Base-by-base conservation (phyloP, 163 green algal genomes). In the Trebouxiophyceae sp. region DNA sequence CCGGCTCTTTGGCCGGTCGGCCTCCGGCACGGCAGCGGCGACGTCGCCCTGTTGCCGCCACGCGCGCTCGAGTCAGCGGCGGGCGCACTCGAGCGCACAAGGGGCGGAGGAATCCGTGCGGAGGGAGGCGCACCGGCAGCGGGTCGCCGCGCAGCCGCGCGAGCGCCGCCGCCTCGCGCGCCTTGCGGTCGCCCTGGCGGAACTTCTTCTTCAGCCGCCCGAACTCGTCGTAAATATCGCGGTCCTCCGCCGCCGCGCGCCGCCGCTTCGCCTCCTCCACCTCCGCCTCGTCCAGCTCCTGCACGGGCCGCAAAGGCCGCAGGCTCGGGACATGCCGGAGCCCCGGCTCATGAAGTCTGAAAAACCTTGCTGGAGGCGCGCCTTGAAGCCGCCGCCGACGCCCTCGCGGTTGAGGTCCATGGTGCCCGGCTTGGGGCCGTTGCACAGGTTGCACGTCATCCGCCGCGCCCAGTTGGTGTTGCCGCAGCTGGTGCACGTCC, bases 391-490 rank as follows among this genome's bases (percentile, higher is more conserved):
- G 24, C 89, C 87, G 4, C 56, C 73, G 0, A 62, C 66, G 45
- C 82, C 84, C 65, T 91, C 82, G 1, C 84, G 60, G 27, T 62
- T 75, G 23, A 65, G 76, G 62, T 90, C 84, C 29, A 82, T 68
- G 26, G 70, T 77, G 54, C 76, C 82, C 0, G 83, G 84, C 71
- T 87, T 88, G 60, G 81, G 68, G 8, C 77, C 77, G 55, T 86
- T 75, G 83, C 89, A 96, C 78, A 87, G 86, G 84, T 96, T 93
- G 82, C 90, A 96, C 23, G 75, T 81, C 50, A 45, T 65, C 20
- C 90, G 76, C 27, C 87, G 82, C 0, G 87, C 89, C 84, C 89
- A 96, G 81, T 93, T 93, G 28, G 71, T 81, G 75, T 93, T 93
- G 65, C 83, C 83, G 67, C 87, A 94, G 45, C 63, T 71, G 31